phyloP scores from a whole-genome alignment of 208 protist genomes.

The Leishmania guyanensis region DNA sequence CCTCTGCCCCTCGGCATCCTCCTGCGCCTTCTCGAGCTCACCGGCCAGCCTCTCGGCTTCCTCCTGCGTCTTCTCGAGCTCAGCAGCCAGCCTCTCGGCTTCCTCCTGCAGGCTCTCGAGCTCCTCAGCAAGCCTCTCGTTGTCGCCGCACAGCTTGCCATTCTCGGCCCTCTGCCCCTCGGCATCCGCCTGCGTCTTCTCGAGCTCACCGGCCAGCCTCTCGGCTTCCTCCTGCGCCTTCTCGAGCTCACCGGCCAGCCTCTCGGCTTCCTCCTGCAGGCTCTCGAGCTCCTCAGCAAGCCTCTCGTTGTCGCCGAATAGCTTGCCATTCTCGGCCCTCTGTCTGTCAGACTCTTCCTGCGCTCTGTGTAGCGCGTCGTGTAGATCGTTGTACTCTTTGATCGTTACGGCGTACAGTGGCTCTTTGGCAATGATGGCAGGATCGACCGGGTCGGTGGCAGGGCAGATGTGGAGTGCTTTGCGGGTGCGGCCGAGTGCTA shows the following conservation, averaged over 20 bases:
- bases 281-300: constrained; percentile 16
- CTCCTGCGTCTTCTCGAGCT: too few relatives aligned
- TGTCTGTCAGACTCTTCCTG: neutral
- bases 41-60: too few relatives aligned
- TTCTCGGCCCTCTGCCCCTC: too few relatives aligned
- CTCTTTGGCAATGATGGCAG: neutral
- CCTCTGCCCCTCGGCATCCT: too few relatives aligned
- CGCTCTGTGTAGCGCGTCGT: neutral
- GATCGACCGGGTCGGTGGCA: neutral
- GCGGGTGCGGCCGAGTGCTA: neutral
- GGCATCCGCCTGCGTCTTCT: too few relatives aligned
- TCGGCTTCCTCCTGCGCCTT: neutral
- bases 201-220: too few relatives aligned
- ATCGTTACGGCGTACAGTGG: neutral
- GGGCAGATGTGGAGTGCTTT: neutral
- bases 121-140: too few relatives aligned
- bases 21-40: too few relatives aligned
- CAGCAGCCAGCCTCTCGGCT: too few relatives aligned
- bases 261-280: neutral
- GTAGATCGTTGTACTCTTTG: neutral
- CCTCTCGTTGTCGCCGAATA: constrained; percentile 18
- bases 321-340: neutral
- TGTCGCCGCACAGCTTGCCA: too few relatives aligned
- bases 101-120: too few relatives aligned
- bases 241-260: neutral